Conservation (phyloP, 78 protist species). For the Pirum gemmata region DNA sequence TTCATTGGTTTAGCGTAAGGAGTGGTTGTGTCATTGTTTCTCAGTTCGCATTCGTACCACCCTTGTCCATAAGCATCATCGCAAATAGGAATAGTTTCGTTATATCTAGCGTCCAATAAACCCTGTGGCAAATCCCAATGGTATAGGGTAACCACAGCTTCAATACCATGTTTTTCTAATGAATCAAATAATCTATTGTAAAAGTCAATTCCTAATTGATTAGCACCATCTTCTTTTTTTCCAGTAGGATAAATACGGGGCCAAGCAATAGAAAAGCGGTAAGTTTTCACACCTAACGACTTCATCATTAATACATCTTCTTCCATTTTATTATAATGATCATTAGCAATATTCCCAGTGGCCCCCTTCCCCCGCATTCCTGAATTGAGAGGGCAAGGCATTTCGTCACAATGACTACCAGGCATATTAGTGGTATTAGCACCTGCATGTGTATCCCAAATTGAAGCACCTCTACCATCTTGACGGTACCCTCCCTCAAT, state of each 20-base stretch:
- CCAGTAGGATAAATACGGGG: background rate
- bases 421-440: background rate
- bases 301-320: background rate
- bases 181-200: background rate
- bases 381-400: no score
- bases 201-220: background rate
- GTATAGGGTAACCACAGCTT: conserved; percentile 57
- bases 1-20: background rate
- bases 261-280: background rate
- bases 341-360: background rate
- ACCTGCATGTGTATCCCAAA: conserved; percentile 20
- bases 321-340: background rate
- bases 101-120: conserved; percentile 39
- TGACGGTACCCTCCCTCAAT: conserved; percentile 7
- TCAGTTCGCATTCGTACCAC: conserved; percentile 19
- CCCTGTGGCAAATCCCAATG: conserved; percentile 72
- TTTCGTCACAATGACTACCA: background rate
- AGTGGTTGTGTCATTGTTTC: background rate
- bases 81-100: background rate
- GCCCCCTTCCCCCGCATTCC: background rate
- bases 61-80: conserved; percentile 9
- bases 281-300: background rate
- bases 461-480: conserved; percentile 8
- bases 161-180: background rate
- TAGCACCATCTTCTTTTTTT: background rate